Percentiles rank a stretch among this genome's conserved stretches.
Conservation (phyloP, 75 land plant genomes). For the Isoetes taiwanensis region DNA sequence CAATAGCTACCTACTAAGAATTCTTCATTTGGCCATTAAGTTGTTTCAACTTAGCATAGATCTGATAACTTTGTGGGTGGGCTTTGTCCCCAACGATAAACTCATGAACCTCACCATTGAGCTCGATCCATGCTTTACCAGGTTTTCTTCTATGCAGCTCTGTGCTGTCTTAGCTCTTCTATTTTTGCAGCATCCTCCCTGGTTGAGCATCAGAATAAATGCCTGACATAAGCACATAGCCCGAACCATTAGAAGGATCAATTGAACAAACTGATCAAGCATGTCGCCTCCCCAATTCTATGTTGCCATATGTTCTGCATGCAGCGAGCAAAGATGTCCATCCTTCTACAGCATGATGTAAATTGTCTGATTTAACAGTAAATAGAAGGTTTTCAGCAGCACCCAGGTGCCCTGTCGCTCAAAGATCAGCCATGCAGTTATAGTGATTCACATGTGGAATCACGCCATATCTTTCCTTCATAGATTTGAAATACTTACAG, state of each 20-base stretch:
- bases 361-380: neutral
- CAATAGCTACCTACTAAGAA: no score
- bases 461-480: neutral
- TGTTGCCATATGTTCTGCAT: neutral
- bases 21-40: slow-evolving; percentile 20
- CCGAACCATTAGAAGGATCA: slow-evolving; percentile 41
- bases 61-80: slow-evolving; percentile 28
- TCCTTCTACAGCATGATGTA: neutral
- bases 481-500: neutral
- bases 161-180: no score
- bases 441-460: neutral
- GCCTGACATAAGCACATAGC: slow-evolving; percentile 47
- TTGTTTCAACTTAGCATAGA: slow-evolving; percentile 28
- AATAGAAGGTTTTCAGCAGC: slow-evolving; percentile 1
- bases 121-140: slow-evolving; percentile 44
- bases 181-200: no score
- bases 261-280: slow-evolving; percentile 21
- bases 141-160: slow-evolving; percentile 38
- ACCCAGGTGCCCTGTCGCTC: neutral
- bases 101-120: slow-evolving; percentile 30
- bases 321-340: slow-evolving; percentile 4
- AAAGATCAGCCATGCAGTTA: neutral
- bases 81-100: slow-evolving; percentile 38
- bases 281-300: slow-evolving; percentile 22
- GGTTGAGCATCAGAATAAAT: slow-evolving; percentile 50